A percentile compares a stretch with the other conserved stretches of the same genome.
Conservation (phyloP, 768 basidiomycete genomes). For the Suillus ampliporus region DNA sequence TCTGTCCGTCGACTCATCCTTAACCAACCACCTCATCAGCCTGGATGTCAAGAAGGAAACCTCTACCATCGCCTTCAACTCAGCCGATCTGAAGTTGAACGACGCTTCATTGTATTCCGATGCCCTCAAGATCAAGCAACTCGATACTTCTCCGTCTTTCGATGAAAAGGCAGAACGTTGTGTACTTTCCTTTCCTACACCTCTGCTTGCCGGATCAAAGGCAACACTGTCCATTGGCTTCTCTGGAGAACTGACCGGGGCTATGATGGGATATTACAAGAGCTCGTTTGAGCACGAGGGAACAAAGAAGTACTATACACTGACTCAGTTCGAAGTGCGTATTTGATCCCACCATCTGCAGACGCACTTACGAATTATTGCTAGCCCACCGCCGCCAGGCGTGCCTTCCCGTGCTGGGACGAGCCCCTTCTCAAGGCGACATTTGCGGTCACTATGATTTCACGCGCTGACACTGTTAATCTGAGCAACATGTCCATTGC, state of each 20-base stretch:
- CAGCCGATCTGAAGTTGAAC: slow-evolving; percentile 61
- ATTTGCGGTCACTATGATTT: slow-evolving; percentile 77
- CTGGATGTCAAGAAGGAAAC: slow-evolving; percentile 69
- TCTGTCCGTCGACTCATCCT: slow-evolving; percentile 1
- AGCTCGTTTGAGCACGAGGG: slow-evolving; percentile 68
- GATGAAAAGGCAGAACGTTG: slow-evolving; percentile 71
- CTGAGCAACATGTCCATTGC: slow-evolving; percentile 87
- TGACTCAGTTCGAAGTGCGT: slow-evolving; percentile 88
- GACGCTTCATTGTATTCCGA: slow-evolving; percentile 61
- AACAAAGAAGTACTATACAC: slow-evolving; percentile 67
- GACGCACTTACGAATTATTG: slow-evolving; percentile 1
- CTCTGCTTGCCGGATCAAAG: slow-evolving; percentile 70
- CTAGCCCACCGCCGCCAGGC: slow-evolving; percentile 85
- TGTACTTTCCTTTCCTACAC: slow-evolving; percentile 59
- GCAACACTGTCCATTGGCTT: slow-evolving; percentile 75
- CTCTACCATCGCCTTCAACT: slow-evolving; percentile 67
- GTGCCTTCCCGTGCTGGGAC: slow-evolving; percentile 90
- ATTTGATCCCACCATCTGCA: not conserved
- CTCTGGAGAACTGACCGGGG: slow-evolving; percentile 65
- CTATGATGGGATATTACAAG: slow-evolving; percentile 87
- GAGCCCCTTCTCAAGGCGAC: slow-evolving; percentile 91
- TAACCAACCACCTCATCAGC: slow-evolving; percentile 40
- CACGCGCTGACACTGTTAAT: slow-evolving; percentile 74
- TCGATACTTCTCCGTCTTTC: slow-evolving; percentile 50
- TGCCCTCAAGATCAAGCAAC: slow-evolving; percentile 54